A percentile compares a stretch with the other conserved stretches of the same genome.
phyloP scores from a whole-genome alignment of 352 stramenopile genomes.

The Globisporangium abappressorium region DNA sequence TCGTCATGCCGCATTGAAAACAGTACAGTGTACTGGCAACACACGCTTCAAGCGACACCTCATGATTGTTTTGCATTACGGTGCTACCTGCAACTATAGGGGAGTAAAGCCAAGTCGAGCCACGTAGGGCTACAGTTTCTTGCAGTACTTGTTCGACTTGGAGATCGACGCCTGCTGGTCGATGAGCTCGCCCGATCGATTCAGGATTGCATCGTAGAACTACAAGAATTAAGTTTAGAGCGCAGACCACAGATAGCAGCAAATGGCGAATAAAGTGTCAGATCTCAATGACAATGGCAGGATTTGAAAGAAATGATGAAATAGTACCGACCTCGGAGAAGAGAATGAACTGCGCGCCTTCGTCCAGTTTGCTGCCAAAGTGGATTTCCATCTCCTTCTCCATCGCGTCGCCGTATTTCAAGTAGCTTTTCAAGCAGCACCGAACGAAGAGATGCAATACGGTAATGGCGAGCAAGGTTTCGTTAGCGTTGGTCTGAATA shows the following conservation, averaged over 20 bases:
- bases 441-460: background rate
- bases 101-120: background rate
- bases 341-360: conserved; percentile 60
- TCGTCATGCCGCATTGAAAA: too few species aligned
- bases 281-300: too few species aligned
- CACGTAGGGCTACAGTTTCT: conserved; percentile 27
- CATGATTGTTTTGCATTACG: background rate
- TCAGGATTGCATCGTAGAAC: conserved; percentile 61
- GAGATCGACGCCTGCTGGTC: conserved; percentile 48
- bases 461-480: background rate
- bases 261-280: too few species aligned
- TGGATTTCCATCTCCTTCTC: conserved; percentile 76
- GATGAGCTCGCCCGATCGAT: conserved; percentile 57
- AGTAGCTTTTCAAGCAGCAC: conserved; percentile 31
- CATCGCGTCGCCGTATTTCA: conserved; percentile 80
- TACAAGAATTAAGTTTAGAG: conserved; percentile 12
- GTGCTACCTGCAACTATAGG: background rate
- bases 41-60: background rate
- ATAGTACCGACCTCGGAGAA: conserved; percentile 44
- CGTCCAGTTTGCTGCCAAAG: conserved; percentile 60
- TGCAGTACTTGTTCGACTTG: conserved; percentile 50
- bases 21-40: too few species aligned
- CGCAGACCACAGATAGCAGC: background rate
- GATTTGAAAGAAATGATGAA: too few species aligned
- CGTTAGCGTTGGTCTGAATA: background rate